Conservation (phyloP, 179 eudicot species). For the Nepenthes alata region DNA sequence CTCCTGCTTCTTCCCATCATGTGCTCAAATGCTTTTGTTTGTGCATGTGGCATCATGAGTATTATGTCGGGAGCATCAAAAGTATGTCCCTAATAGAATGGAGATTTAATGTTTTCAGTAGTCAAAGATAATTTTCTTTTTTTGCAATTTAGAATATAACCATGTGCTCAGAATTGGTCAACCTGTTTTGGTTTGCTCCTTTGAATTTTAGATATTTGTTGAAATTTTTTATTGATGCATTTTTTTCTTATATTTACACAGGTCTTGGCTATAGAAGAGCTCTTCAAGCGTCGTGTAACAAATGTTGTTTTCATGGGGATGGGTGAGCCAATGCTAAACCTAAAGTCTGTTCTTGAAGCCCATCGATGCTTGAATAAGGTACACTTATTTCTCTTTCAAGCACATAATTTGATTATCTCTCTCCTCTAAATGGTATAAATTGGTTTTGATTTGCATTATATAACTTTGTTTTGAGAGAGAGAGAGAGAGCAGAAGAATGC, state of each 20-base stretch:
- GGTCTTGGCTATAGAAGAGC: conserved; percentile 92
- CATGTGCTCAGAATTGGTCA: neutral
- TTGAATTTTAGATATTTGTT: neutral
- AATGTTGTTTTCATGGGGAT: conserved; percentile 98
- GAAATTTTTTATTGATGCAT: neutral
- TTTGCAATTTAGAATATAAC: neutral
- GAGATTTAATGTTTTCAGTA: too few relatives aligned
- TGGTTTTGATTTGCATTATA: neutral
- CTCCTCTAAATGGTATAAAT: neutral
- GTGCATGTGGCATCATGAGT: too few relatives aligned
- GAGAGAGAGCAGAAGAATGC: too few relatives aligned
- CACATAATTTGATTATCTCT: neutral
- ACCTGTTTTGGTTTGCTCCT: neutral
- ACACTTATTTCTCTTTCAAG: conserved; percentile 4
- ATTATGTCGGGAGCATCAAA: too few relatives aligned
- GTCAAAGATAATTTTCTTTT: too few relatives aligned
- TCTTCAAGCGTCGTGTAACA: conserved; percentile 74
- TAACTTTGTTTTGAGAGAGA: too few relatives aligned
- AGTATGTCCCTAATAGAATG: too few relatives aligned
- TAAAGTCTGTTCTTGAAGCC: conserved; percentile 88
- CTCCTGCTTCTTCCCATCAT: too few relatives aligned
- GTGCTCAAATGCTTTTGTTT: too few relatives aligned
- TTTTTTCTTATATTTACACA: conserved; percentile 15
- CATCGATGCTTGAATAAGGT: conserved; percentile 94
- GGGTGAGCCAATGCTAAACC: conserved; percentile 98